Conservation (phyloP, 257 asterid species). For the Hygrophila difformis region DNA sequence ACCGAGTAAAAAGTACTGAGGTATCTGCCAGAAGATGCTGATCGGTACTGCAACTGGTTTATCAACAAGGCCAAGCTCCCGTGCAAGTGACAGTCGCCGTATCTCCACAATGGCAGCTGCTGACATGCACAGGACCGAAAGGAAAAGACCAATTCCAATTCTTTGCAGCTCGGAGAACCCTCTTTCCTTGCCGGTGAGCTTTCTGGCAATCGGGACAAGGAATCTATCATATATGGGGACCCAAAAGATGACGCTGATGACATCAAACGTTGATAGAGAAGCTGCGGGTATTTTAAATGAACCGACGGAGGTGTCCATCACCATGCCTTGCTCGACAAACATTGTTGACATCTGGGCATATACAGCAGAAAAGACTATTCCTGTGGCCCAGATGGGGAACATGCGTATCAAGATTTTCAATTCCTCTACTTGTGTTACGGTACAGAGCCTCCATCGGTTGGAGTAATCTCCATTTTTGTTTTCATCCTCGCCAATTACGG, state of each 20-base stretch:
- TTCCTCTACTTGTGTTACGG: constrained; percentile 88
- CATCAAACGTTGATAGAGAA: constrained; percentile 71
- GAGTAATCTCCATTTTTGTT: constrained; percentile 45
- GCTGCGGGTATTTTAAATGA: constrained; percentile 89
- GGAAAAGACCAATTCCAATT: constrained; percentile 51
- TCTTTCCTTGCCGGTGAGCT: constrained; percentile 39
- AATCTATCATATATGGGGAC: constrained; percentile 75
- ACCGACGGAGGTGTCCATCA: constrained; percentile 80
- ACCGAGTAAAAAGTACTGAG: constrained; percentile 69
- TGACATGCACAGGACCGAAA: constrained; percentile 55
- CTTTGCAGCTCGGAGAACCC: constrained; percentile 48
- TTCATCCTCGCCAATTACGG: constrained; percentile 43
- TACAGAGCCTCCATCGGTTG: constrained; percentile 77
- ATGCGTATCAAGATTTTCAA: constrained; percentile 77
- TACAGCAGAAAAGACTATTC: constrained; percentile 78
- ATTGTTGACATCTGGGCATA: constrained; percentile 88
- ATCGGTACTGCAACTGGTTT: constrained; percentile 37
- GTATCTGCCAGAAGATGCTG: constrained; percentile 75
- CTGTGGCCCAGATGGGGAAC: constrained; percentile 96
- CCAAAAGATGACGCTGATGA: constrained; percentile 77
- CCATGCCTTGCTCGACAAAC: constrained; percentile 92
- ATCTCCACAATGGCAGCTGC: constrained; percentile 80
- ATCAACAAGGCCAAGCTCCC: constrained; percentile 38
- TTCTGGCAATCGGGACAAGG: constrained; percentile 63
- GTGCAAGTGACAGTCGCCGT: constrained; percentile 41